Evolutionary conservation across 2,329 filamentous ascomycete genomes (phyloP), one percentile per base, ranked within the genome.

Genomic region (Lecanoromycetidae sp.): DNA sequence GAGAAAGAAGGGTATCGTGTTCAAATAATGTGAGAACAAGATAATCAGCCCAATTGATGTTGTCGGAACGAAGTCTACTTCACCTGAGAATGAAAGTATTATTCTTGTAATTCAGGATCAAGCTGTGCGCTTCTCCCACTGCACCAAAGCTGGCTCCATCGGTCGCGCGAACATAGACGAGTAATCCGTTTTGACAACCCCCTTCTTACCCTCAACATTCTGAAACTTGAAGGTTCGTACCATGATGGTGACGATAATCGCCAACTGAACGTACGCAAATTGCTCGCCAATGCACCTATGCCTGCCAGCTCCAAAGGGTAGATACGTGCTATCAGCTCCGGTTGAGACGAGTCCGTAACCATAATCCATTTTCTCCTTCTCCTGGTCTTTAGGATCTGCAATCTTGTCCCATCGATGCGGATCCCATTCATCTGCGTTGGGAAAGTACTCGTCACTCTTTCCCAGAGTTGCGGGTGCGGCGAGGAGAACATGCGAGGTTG

Each of bases 271-370:
- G 62, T 93, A 94, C 56, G 90, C 90, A 64, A 95, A 96, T 60
- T 94, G 87, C 72, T 96, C 90, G 55, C 90, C 90, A 60, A 96
- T 95, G 67, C 90, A 96, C 55, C 90, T 76, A 67, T 96, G 90
- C 56, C 90, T 75, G 34, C 90, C 90, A 25, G 88, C 90, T 49
- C 90, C 90, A 61, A 96, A 96, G 2, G 90, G 90, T 39, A 96
- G 77, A 64, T 95, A 96, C 0, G 90, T 88, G 44, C 84, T 93
- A 50, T 78, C 79, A 12, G 86, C 82, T 47, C 90, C 90, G 72
- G 95, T 94, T 73, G 79, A 88, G 56, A 95, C 84, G 42, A 94
- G 71, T 52, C 90, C 90, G 65, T 94, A 95, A 27, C 90, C 90
- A 63, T 95, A 95, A 63, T 95, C 90, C 52, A 90, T 76, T 68